Base-by-base conservation (phyloP, 2,329 filamentous ascomycete species). In the Aspergillus spinulosporus region DNA sequence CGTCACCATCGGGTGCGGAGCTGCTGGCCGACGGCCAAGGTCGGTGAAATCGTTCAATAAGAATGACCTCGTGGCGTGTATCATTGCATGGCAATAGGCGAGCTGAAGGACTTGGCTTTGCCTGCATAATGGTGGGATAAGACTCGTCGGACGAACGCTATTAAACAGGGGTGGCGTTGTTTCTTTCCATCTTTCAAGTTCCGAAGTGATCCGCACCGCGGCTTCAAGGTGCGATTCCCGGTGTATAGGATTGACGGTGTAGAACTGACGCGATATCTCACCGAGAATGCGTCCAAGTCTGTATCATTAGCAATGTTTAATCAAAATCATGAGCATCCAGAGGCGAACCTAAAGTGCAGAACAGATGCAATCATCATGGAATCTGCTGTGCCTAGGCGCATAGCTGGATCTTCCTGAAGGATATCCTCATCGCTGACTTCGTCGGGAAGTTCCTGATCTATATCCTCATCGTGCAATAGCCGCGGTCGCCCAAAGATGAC, bases 401-500 rank as follows among this genome's bases (percentile, higher is more conserved):
- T 56, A 1, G 62, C 59, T 5, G 74, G 65, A 26, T 80, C 71
- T 32, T 75, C 64, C 6, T 75, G 62, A 1, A 79, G 76, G 71
- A 87, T 79, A 31, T 84, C 78, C 37, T 84, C 80, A 56, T 87
- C 84, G 53, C 84, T 82, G 43, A 84, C 75, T 52, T 75, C 74
- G 21, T 72, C 68, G 3, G 84, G 84, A n/a, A 84, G 75, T 2
- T 80, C 78, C 56, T 87, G 84, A 52, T 87, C 84, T 47, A 86
- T 84, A 49, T 87, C 83, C 34, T 86, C 82, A 44, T 87, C 84
- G 49, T 85, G 84, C 28, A 86, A 82, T 11, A 84, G 76, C 5
- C 82, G 70, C 1, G 85, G 85, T 4, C 85, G 75, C 0, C 85
- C 85, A 31, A 87, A 80, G 14, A 86, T 82, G n/a, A 85, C 82